Conservation (phyloP, 257 asterid species). For the Haberlea rhodopensis region DNA sequence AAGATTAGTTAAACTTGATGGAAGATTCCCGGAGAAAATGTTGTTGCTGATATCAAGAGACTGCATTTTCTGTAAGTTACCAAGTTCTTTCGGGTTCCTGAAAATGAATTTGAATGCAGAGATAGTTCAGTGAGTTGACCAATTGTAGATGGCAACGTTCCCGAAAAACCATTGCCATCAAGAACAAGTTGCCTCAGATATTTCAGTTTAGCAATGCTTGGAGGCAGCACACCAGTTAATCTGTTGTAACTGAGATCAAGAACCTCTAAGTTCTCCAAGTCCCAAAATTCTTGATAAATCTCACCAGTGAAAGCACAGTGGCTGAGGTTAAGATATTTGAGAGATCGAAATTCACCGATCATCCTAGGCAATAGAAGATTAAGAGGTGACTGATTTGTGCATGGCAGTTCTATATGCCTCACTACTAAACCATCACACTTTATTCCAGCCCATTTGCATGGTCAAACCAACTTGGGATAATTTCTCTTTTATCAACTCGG, state of each 20-base stretch:
- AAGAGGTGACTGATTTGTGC: constrained; percentile 30
- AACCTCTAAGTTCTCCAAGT: constrained; percentile 41
- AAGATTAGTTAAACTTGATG: constrained; percentile 49
- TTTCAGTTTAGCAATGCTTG: constrained; percentile 35
- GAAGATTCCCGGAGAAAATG: constrained; percentile 55
- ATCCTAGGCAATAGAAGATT: constrained; percentile 47
- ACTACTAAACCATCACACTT: constrained; percentile 49
- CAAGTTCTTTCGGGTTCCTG: constrained; percentile 58
- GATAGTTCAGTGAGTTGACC: constrained; percentile 55
- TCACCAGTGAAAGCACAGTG: constrained; percentile 52
- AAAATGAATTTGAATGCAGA: constrained; percentile 48
- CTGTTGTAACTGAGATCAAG: constrained; percentile 60
- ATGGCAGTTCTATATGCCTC: constrained; percentile 37
- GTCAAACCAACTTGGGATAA: constrained; percentile 51
- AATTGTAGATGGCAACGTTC: constrained; percentile 48
- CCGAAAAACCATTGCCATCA: constrained; percentile 54
- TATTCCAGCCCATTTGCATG: constrained; percentile 72
- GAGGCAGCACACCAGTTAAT: constrained; percentile 48
- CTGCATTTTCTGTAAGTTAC: constrained; percentile 41
- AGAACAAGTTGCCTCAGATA: constrained; percentile 51
- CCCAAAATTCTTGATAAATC: constrained; percentile 48
- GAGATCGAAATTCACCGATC: constrained; percentile 44
- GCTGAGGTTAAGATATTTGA: constrained; percentile 58
- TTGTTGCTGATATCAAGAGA: constrained; percentile 67
- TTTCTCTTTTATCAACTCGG: too few relatives aligned